Evolutionary conservation across 2,329 filamentous ascomycete species (phyloP), one percentile per base, ranked within the genome.

Genomic region (Paecilomyces variotii): DNA sequence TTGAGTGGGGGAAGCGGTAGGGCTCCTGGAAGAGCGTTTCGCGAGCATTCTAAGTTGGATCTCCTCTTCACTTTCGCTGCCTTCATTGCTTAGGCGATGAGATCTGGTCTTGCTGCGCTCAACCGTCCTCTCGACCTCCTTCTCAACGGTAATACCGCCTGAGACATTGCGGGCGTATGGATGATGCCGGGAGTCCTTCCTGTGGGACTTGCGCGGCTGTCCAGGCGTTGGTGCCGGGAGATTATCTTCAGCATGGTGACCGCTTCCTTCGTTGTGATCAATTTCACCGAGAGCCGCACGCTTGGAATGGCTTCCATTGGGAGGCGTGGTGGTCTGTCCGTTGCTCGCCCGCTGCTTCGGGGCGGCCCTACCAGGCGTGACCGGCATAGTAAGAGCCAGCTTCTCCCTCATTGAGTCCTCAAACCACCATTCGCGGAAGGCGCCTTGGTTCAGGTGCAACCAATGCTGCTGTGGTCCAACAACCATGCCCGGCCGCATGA

Each of bases 401-500:
- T 91, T 89, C 77, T 93, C 89, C 77, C 91, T 91, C 68, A 94
- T 84, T 51, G 80, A 82, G 70, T 90, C 87, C 69, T 89, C 87
- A 63, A 85, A 82, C 90, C 92, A 97, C 94, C 94, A 99, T 76
- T 97, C 91, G n/a, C 94, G 86, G 85, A 99, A 99, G 35, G 89
- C 87, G 35, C 89, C 89, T 76, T 99, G 94, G 78, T 99, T 97
- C 62, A 99, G 84, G 72, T 99, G 94, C 57, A 99, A 84, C 94
- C 94, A 99, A 77, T 99, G 94, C 77, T 99, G 94, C 72, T 99
- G 94, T 45, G 94, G 94, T 0, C 94, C 94, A 56, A 99, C 94
- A 5, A 99, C 94, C 94, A 99, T 99, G 56, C 94, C 94, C 0
- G 94, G 94, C 59, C 93, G 85, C 93, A 97, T 97, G 78, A 99